phyloP scores from a whole-genome alignment of 2,329 filamentous ascomycete genomes.

The Lachnellula occidentalis region DNA sequence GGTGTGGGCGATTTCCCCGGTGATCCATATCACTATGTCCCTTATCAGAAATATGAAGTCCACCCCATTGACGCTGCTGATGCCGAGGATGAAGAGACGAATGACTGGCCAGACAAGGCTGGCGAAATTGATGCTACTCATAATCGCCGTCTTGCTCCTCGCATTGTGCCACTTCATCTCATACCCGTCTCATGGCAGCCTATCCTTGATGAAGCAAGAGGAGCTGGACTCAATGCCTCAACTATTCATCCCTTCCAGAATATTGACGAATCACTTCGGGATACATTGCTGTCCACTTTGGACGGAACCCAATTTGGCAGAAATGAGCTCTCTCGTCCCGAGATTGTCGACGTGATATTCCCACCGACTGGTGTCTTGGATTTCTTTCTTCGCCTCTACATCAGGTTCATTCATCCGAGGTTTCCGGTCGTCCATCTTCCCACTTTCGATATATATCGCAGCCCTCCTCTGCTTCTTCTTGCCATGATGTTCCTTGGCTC shows the following conservation, averaged over 20 bases:
- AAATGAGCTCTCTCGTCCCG: conserved; percentile 17
- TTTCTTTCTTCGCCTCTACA: conserved; percentile 26
- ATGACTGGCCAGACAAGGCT: conserved; percentile 27
- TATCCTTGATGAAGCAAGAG: conserved; percentile 22
- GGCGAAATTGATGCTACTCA: conserved; percentile 1
- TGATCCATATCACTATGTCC: conserved; percentile 16
- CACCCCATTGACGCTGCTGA: conserved; percentile 16
- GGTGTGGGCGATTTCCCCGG: conserved; percentile 14
- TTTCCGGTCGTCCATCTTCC: conserved; percentile 26
- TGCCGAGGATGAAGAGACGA: conserved; percentile 24
- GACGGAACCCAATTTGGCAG: conserved; percentile 13
- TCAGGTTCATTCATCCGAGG: conserved; percentile 25
- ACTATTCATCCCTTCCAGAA: conserved; percentile 20
- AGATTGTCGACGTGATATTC: conserved; percentile 23
- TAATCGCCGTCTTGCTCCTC: conserved; percentile 9
- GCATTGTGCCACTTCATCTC: conserved; percentile 17
- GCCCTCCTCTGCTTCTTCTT: conserved; percentile 21
- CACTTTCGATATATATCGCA: conserved; percentile 25
- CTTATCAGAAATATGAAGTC: conserved; percentile 15
- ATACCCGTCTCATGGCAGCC: conserved; percentile 25
- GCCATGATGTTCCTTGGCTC: conserved; percentile 30
- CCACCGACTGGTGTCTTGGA: conserved; percentile 25
- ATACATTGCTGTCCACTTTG: conserved; percentile 15
- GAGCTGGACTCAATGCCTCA: conserved; percentile 8
- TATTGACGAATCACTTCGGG: conserved; percentile 16